A percentile compares a stretch with the other conserved stretches of the same genome.
These are phyloP conservation scores for Tetrahymena borealis DNA, from an alignment of 73 alveolate species.

Conservation along the genomic window DNA sequence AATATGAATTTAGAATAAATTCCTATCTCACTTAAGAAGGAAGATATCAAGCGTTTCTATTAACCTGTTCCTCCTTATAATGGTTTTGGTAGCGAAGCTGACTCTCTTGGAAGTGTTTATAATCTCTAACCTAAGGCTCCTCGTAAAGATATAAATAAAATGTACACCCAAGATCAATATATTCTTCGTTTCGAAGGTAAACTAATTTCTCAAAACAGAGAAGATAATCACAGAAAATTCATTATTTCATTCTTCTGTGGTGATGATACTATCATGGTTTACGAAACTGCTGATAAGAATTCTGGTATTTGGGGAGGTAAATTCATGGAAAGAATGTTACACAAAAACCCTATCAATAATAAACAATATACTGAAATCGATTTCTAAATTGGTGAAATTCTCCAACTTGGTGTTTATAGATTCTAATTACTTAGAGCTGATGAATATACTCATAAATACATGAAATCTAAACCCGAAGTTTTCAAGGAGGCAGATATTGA, in stretches of 20 bases:
- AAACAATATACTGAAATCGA: slow-evolving; percentile 68
- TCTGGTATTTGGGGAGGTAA: slow-evolving; percentile 46
- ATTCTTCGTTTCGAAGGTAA: slow-evolving; percentile 85
- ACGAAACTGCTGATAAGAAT: slow-evolving; percentile 83
- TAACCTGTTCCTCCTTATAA: slow-evolving; percentile 89
- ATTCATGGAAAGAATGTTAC: slow-evolving; percentile 45
- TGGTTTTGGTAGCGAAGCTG: slow-evolving; percentile 94
- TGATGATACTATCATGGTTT: slow-evolving; percentile 87
- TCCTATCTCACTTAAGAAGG: slow-evolving; percentile 67
- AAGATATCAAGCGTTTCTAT: slow-evolving; percentile 61
- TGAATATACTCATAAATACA: slow-evolving; percentile 81
- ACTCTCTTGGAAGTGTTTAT: slow-evolving; percentile 81
- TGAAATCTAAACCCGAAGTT: slow-evolving; percentile 74
- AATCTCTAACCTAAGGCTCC: slow-evolving; percentile 83
- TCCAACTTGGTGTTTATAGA: slow-evolving; percentile 62
- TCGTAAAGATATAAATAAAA: slow-evolving; percentile 74
- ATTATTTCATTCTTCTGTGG: slow-evolving; percentile 87
- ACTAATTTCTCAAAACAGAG: slow-evolving; percentile 79
- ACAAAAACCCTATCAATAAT: slow-evolving; percentile 70
- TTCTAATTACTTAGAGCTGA: slow-evolving; percentile 76
- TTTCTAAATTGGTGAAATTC: slow-evolving; percentile 66
- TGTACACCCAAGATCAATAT: slow-evolving; percentile 87
- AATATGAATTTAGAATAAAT: slow-evolving; percentile 65
- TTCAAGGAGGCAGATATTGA: slow-evolving; percentile 72
- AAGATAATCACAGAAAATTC: slow-evolving; percentile 88